Percentiles rank a stretch among this genome's conserved stretches.
These are phyloP conservation scores for Lentinula detonsa DNA, from an alignment of 768 basidiomycete species.

Conservation along the genomic window DNA sequence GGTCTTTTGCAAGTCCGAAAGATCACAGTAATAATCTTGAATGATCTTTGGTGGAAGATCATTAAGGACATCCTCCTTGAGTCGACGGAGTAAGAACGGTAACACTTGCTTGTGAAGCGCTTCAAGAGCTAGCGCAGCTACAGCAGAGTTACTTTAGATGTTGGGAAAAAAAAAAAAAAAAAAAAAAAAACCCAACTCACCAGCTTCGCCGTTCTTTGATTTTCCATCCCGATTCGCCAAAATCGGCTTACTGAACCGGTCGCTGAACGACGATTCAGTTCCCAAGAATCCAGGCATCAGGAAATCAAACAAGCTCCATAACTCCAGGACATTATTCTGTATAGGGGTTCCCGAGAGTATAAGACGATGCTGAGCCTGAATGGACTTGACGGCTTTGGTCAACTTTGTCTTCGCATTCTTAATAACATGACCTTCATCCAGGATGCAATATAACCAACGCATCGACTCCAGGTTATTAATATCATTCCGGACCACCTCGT, in stretches of 20 bases:
- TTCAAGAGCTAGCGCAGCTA: constrained; percentile 91
- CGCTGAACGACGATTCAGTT: constrained; percentile 91
- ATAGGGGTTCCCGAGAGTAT: constrained; percentile 97
- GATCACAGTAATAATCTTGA: constrained; percentile 98
- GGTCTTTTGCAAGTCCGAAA: constrained; percentile 89
- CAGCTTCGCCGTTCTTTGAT: constrained; percentile 90
- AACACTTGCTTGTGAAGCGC: constrained; percentile 97
- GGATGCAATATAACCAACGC: constrained; percentile 92
- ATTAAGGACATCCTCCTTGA: constrained; percentile 95
- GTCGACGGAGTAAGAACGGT: constrained; percentile 92
- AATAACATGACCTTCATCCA: constrained; percentile 98
- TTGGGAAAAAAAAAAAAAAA: no score
- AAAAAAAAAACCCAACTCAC: constrained; percentile 35
- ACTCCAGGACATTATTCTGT: constrained; percentile 96
- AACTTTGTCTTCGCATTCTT: constrained; percentile 99
- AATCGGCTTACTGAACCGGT: constrained; percentile 94
- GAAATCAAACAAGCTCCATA: constrained; percentile 99
- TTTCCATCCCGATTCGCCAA: constrained; percentile 93
- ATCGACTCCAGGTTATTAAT: constrained; percentile 65
- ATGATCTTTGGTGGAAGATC: constrained; percentile 99
- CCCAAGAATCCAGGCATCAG: constrained; percentile 99
- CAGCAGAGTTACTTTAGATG: not conserved
- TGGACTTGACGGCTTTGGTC: constrained; percentile 89
- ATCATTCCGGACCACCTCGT: constrained; percentile 96
- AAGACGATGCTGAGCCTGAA: constrained; percentile 87